These are phyloP conservation scores for Trametes cingulata DNA, from an alignment of 768 basidiomycete species.

Conservation along the genomic window DNA sequence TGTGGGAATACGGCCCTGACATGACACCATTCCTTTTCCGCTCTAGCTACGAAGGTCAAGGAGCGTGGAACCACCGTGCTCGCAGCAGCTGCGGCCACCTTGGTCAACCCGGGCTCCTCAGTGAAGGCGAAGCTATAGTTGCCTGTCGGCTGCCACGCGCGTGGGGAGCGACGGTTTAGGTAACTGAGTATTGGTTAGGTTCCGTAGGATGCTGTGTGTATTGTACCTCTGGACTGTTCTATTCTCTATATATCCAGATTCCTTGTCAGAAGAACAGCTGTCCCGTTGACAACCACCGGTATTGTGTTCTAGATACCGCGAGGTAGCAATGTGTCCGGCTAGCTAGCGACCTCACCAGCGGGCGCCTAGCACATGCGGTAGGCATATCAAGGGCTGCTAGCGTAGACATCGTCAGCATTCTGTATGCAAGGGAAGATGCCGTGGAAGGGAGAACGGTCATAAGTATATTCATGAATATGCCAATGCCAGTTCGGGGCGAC, in stretches of 20 bases:
- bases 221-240: background rate
- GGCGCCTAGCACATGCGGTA: no score
- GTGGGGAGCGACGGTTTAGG: no score
- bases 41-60: constrained; percentile 81
- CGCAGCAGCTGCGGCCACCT: constrained; percentile 80
- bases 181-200: no score
- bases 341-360: no score
- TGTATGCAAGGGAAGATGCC: background rate
- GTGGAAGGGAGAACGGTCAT: background rate
- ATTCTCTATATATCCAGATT: background rate
- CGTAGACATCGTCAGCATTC: no score
- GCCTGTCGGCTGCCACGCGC: background rate
- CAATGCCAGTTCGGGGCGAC: no score
- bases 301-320: no score
- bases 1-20: constrained; percentile 1
- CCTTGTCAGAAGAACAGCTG: background rate
- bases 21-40: background rate
- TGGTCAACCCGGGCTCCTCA: constrained; percentile 41
- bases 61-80: constrained; percentile 75
- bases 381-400: no score
- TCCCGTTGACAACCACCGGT: no score
- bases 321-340: no score
- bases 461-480: background rate
- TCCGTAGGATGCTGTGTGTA: background rate
- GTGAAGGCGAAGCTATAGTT: constrained; percentile 62